Conservation (phyloP, 2,329 filamentous ascomycete genomes). For the Arthrobotrys iridis region DNA sequence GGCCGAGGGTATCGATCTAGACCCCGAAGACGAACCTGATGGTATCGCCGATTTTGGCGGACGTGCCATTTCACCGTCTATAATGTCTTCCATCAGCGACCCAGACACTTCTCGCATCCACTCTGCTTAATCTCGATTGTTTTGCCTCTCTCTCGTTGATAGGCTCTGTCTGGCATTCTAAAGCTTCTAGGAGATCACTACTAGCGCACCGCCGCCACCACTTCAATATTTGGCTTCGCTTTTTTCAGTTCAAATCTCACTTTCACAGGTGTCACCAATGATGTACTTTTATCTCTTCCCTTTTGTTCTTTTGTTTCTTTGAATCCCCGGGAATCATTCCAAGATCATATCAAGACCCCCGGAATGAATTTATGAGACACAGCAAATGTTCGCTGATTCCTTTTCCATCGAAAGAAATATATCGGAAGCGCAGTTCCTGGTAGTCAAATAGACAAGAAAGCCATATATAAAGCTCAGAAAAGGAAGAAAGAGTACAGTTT, state of each 20-base stretch:
- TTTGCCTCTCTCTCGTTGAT: background rate
- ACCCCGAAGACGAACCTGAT: background rate
- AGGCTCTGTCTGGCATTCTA: background rate
- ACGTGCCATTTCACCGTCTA: background rate
- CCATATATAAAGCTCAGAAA: background rate
- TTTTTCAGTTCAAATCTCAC: too few species aligned
- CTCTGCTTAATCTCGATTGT: background rate
- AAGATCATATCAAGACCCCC: too few species aligned
- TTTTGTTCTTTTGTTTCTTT: too few species aligned
- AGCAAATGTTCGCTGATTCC: background rate
- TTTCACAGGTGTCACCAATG: too few species aligned
- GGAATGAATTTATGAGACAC: too few species aligned
- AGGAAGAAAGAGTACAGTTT: background rate
- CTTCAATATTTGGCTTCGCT: too few species aligned
- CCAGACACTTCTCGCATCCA: background rate
- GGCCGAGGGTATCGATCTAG: background rate
- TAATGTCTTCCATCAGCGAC: conserved; percentile 34
- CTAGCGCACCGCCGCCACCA: too few species aligned
- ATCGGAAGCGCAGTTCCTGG: background rate
- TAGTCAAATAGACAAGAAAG: background rate
- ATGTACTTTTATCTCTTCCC: too few species aligned
- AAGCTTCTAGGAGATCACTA: conserved; percentile 26
- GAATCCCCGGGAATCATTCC: too few species aligned
- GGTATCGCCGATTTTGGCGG: background rate
- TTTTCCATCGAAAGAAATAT: background rate